Evolutionary conservation across 805 yeast genomes (phyloP), one percentile per base, ranked within the genome.

Genomic region (Monosporozyma aquatica): DNA sequence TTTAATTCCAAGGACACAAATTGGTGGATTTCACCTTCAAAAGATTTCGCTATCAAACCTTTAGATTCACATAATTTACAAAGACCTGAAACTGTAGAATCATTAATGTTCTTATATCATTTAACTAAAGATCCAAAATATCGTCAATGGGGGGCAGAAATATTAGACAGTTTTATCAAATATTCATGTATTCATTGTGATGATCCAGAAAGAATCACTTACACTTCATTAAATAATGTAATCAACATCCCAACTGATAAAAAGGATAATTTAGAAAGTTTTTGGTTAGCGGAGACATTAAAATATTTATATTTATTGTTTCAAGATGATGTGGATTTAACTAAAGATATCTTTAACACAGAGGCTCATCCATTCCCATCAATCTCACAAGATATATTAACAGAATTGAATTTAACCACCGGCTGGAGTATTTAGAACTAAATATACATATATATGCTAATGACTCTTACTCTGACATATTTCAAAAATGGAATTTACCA

Each of bases 361-460:
- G 96, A 87, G 58, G 97, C 95, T 0, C 97, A 87, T 59, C 92
- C 95, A 28, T 76, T 87, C 63, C 96, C 96, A n/a, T 71, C 67
- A 30, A 75, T 86, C 45, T 39, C 49, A 18, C 33, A 25, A 5
- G 43, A 18, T 15, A 30, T 18, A 27, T 29, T 57, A 40, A 34
- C 44, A 13, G 41, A 45, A 20, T 25, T 46, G 22, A 48, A 50
- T 38, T 52, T 53, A 35, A 55, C 45, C 11, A 51, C 59, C 2
- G 61, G 58, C n/a, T 58, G 65, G 63, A 44, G 54, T 9, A 18
- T 52, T 22, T 34, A 54, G n/a, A 32, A 10, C 14, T 32, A 17
- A 14, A 32, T 32, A 32, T 3, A 13, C 14, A n/a, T 15, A 32
- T 32, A 17, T 30, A 30, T 18, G 9, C n/a, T 10, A 21, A 8